Evolutionary conservation across 2,329 filamentous ascomycete genomes (phyloP).

Genomic region (Grosmannia serpens): DNA sequence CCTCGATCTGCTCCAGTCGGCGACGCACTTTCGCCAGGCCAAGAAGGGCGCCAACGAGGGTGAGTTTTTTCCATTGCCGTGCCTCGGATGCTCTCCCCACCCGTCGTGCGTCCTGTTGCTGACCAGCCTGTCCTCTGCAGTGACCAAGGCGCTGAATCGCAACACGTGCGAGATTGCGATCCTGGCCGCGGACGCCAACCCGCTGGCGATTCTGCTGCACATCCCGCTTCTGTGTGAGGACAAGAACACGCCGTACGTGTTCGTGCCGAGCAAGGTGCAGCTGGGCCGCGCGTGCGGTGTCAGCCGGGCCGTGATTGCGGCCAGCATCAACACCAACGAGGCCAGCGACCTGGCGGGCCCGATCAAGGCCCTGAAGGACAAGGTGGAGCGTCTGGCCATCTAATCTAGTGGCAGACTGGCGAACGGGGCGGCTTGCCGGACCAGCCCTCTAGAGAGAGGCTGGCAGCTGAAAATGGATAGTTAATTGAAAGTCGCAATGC

Average conservation of each 20-base stretch:
- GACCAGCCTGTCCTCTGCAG: conserved; percentile 14
- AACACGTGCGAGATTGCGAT: conserved; percentile 85
- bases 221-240: conserved; percentile 81
- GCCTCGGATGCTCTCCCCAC: background rate
- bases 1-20: conserved; percentile 70
- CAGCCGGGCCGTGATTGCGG: conserved; percentile 74
- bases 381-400: conserved; percentile 92
- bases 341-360: conserved; percentile 75
- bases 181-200: conserved; percentile 77
- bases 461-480: background rate
- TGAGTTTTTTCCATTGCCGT: background rate
- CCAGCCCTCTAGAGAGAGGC: background rate
- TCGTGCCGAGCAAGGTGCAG: conserved; percentile 14
- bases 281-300: conserved; percentile 78
- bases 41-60: conserved; percentile 82
- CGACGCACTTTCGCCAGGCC: conserved; percentile 57
- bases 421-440: too few species aligned
- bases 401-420: conserved; percentile 33
- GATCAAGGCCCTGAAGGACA: conserved; percentile 83
- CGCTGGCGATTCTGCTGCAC: conserved; percentile 80
- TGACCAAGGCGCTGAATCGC: conserved; percentile 82
- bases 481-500: too few species aligned
- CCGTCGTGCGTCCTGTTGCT: background rate
- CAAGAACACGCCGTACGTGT: conserved; percentile 40
- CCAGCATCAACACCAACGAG: conserved; percentile 85